Base-by-base conservation (phyloP, 2,329 filamentous ascomycete species). In the Claviceps lovelessii region DNA sequence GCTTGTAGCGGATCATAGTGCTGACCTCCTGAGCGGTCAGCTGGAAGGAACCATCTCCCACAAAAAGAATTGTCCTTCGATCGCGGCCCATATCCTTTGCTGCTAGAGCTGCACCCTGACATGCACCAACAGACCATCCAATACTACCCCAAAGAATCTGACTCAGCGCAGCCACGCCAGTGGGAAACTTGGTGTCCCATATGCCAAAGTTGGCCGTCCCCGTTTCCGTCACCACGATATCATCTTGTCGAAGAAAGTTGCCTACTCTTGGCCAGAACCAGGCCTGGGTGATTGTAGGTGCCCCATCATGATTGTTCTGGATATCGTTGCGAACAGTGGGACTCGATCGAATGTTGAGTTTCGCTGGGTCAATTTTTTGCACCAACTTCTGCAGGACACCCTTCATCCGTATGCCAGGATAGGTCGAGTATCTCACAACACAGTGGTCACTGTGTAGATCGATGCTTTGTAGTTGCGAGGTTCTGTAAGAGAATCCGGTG, bases 171-270 rank as follows among this genome's bases (percentile, higher is more conserved):
- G 80, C 88, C n/a, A 90, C 86, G n/a, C 79, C 77, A 3, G 74
- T 67, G 0, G 89, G 89, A 72, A 95, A 93, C 46, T 80, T 79
- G 5, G 88, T 90, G 56, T 90, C 87, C 81, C 86, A 89, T 62
- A 93, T 87, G 55, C 90, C 90, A 67, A 94, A 91, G 71, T 90
- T 91, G 56, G 88, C 76, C 0, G 90, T 95, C 44, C 89, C 90
- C 2, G 89, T 95, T 68, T 94, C 90, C 0, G 89, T 91, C 52
- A 95, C 79, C 54, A 95, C 74, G 55, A 94, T 80, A 63, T 95
- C 90, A 49, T 83, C 76, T 54, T 83, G 74, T 54, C 78, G 75
- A 10, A 95, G 72, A 75, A 86, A 94, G 58, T 83, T 76, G 42
- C 86, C 84, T 17, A 93, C 73, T 44, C 78, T 79, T 0, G 86